Conservation (phyloP, 768 basidiomycete genomes). For the Dentipellis fragilis region DNA sequence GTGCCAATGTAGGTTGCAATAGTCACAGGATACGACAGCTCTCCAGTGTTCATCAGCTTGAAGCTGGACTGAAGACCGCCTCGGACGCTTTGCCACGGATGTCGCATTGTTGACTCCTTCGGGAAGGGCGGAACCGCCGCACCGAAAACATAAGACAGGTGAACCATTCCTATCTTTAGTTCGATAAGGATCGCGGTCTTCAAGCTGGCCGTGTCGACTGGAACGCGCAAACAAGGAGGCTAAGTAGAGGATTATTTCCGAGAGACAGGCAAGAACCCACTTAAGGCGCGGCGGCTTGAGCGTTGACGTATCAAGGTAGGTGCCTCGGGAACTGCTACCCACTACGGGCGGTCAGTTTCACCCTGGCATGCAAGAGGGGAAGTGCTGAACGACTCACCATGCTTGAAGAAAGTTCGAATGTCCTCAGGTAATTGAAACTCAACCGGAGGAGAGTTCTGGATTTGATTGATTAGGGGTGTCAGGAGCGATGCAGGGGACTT, state of each 20-base stretch:
- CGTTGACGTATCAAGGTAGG: conserved; percentile 75
- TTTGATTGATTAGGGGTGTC: conserved; percentile 60
- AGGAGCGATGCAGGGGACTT: conserved; percentile 61
- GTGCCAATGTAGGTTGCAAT: conserved; percentile 93
- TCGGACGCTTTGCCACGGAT: conserved; percentile 14
- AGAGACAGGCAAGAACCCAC: conserved; percentile 36
- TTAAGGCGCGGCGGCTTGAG: conserved; percentile 71
- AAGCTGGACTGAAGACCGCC: neutral
- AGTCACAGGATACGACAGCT: conserved; percentile 88
- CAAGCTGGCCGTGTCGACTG: conserved; percentile 80
- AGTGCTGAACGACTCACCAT: conserved; percentile 39
- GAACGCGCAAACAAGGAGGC: too few species aligned
- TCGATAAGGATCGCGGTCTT: conserved; percentile 84
- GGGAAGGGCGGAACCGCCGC: conserved; percentile 72
- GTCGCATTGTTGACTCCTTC: conserved; percentile 42
- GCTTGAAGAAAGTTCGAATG: conserved; percentile 73
- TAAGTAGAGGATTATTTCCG: too few species aligned
- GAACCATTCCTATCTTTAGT: conserved; percentile 77
- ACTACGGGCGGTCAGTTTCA: conserved; percentile 36
- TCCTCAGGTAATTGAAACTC: conserved; percentile 87
- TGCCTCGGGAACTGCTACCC: conserved; percentile 64
- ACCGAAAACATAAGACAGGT: conserved; percentile 85
- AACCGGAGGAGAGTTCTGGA: conserved; percentile 59
- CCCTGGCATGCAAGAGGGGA: neutral
- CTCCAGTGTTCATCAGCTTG: conserved; percentile 43